Base-by-base conservation (phyloP, 1,284 basidiomycete genomes). In the Ganoderma sp. region DNA sequence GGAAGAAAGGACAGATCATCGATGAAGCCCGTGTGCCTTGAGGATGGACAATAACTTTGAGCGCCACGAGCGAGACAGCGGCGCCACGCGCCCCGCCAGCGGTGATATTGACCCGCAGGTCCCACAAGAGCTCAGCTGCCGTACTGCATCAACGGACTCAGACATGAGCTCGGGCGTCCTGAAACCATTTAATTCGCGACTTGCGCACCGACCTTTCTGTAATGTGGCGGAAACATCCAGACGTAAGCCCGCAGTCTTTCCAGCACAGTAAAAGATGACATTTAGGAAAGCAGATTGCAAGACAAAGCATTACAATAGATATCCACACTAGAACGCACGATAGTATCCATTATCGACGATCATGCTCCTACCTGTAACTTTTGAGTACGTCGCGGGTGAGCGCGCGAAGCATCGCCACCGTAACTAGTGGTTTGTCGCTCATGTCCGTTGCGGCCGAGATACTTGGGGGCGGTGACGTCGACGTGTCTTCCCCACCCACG, bases 351-450 rank as follows among this genome's bases (percentile, higher is more conserved):
- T 34, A 17, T 37, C 56, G 34, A 12, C 9, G n/a, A 22, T 10
- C 17, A 34, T 39, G 14, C 17, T 4, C 34, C 56, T 58, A 67
- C 59, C 61, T 60, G 54, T 73, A 74, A 12, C 70, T 74, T 74
- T 83, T 82, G 73, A 88, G 85, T 64, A 92, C 78, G 75, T 88
- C 85, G 68, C 82, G 84, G 37, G 90, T 88, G 70, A 92, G 76
- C 1, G 87, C 87, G 61, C 89, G 85, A 57, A 92, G 78, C 90
- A 92, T 92, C n/a, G 87, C 86, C 34, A 87, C 80, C 1, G 90
- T 91, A 25, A 92, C 84, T 19, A 81, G 73, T 6, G 82, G 77
- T 58, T 78, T 75, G 41, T 73, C 76, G 50, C 73, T 71, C 5
- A 73, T 67, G 39, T 75, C 76, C 9, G 75, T 76, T 10, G 78